Base-by-base conservation (phyloP, 164 flowering plant genomes). In the Tetracentron sinense region DNA sequence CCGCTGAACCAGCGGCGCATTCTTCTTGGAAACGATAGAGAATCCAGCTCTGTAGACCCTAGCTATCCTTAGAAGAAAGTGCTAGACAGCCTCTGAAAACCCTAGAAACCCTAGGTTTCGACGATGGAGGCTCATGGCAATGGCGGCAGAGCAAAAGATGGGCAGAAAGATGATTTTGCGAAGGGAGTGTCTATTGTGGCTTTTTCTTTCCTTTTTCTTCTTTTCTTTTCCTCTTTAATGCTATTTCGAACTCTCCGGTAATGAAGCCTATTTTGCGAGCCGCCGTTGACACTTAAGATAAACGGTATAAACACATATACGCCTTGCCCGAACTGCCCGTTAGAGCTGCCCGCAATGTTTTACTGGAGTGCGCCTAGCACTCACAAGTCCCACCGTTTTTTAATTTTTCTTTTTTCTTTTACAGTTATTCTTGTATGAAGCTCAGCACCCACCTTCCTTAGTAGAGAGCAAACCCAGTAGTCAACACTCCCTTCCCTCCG, bases 1-100 rank as follows among this genome's bases (percentile, higher is more conserved):
- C 88, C 92, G 75, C 81, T 81, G 73, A 80, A 84, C 84, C 89
- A 85, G 85, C 90, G 90, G 81, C 92, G 85, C 77, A 82, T 79
- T 54, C 75, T 67, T 22, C 67, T 56, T 56, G 81, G 60, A 58
- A 72, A 76, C 19, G 76, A 68, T 23, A 82, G 76, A 63, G 82
- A 84, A 89, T 87, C 89, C 96, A 89, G 91, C 85, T 82, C 87
- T 65, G 59, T 42, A 67, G 65, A 65, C 75, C 71, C 74, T 66
- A 60, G 58, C n/a, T n/a, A 69, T 51, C 42, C 50, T 46, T 21
- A 31, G 6, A 38, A n/a, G n/a, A 33, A 56, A 61, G 54, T 56
- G 59, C 59, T 29, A 1, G 50, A 35, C 22, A 3, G 21, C 27
- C 48, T n/a, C 49, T 17, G 35, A 27, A 20, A 26, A 60, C 61